Evolutionary conservation across 2,329 filamentous ascomycete genomes (phyloP).

Genomic region (Lachnellula hyalina): DNA sequence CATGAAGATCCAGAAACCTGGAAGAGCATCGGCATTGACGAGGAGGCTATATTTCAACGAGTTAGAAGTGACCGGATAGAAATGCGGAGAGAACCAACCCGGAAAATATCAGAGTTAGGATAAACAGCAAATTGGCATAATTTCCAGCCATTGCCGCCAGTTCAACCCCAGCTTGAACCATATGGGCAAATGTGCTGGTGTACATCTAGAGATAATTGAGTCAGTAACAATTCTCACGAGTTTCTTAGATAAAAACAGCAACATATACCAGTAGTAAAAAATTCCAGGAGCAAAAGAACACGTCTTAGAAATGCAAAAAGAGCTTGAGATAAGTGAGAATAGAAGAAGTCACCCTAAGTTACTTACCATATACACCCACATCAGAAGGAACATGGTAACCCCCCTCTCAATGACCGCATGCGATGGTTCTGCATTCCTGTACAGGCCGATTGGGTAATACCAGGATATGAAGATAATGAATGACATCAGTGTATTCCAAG

Average conservation of each 20-base stretch:
- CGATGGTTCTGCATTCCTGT: slow-evolving; percentile 46
- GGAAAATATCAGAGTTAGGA: slow-evolving; percentile 68
- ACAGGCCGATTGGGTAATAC: slow-evolving; percentile 71
- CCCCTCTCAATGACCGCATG: slow-evolving; percentile 16
- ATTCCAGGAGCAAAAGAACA: slow-evolving; percentile 59
- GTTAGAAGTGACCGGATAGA: slow-evolving; percentile 37
- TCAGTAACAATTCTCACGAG: too few relatives aligned
- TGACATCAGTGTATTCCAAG: slow-evolving; percentile 74
- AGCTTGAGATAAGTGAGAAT: too few relatives aligned
- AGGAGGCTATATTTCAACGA: slow-evolving; percentile 47
- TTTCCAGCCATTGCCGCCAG: slow-evolving; percentile 73
- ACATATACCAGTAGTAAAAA: slow-evolving; percentile 75
- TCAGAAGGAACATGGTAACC: slow-evolving; percentile 68
- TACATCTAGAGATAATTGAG: slow-evolving; percentile 59
- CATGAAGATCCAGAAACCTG: slow-evolving; percentile 81
- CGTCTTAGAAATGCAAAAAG: too few relatives aligned
- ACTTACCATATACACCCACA: slow-evolving; percentile 34
- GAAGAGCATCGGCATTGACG: slow-evolving; percentile 56
- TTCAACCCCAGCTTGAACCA: slow-evolving; percentile 71
- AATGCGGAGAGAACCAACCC: slow-evolving; percentile 54
- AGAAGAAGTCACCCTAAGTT: too few relatives aligned
- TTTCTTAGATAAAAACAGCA: slow-evolving; percentile 50
- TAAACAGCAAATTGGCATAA: slow-evolving; percentile 71
- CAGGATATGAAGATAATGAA: slow-evolving; percentile 72
- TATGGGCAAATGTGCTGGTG: slow-evolving; percentile 73